Evolutionary conservation across 768 basidiomycete species (phyloP).

Genomic region (Leccinum rimulosum): DNA sequence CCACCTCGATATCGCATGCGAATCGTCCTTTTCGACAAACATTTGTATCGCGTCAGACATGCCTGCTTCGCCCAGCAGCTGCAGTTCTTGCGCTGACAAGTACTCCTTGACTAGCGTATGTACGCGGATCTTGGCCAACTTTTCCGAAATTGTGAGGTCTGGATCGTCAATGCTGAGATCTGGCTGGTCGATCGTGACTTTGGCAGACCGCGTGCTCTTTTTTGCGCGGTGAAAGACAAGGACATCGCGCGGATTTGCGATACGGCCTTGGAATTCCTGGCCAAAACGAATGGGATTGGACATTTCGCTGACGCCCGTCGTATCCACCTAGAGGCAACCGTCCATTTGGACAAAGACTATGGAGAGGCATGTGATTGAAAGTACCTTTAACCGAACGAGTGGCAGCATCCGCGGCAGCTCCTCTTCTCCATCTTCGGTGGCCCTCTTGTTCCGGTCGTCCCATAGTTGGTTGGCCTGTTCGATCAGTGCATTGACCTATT

Average conservation of each 20-base stretch:
- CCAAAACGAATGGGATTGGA: constrained; percentile 97
- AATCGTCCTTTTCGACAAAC: constrained; percentile 98
- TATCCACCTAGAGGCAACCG: constrained; percentile 65
- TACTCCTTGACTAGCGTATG: constrained; percentile 90
- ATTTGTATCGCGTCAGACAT: constrained; percentile 94
- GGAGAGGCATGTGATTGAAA: neutral
- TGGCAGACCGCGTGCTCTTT: constrained; percentile 42
- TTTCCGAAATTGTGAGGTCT: constrained; percentile 63
- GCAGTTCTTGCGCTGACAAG: constrained; percentile 87
- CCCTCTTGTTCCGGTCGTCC: constrained; percentile 33
- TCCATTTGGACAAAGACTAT: neutral
- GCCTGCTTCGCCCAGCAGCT: constrained; percentile 83
- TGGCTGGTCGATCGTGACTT: constrained; percentile 72
- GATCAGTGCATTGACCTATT: constrained; percentile 76
- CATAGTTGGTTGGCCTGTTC: constrained; percentile 57
- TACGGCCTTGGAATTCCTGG: constrained; percentile 84
- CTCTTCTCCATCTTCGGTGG: constrained; percentile 59
- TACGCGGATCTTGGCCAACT: constrained; percentile 78
- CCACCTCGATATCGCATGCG: constrained; percentile 84
- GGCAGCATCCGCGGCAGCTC: constrained; percentile 75
- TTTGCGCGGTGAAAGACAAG: constrained; percentile 88
- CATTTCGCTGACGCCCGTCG: constrained; percentile 85
- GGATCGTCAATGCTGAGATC: constrained; percentile 82
- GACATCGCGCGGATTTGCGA: constrained; percentile 94
- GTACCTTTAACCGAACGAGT: constrained; percentile 79